Conservation (phyloP, 306 rosid species). For the Astragalus membranaceus region DNA sequence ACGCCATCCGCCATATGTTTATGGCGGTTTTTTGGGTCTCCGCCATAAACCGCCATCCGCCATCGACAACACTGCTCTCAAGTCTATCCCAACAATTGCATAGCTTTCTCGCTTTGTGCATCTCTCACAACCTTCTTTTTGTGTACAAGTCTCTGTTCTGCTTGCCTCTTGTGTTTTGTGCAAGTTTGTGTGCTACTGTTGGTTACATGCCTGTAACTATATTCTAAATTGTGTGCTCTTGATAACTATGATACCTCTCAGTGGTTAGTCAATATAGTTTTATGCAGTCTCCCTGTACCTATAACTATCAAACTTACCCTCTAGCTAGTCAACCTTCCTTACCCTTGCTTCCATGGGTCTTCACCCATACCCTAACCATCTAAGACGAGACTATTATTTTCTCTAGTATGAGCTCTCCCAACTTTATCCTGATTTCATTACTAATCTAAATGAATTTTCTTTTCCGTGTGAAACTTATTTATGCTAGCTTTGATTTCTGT, state of each 20-base stretch:
- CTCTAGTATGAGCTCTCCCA: neutral
- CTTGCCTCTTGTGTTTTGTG: no score
- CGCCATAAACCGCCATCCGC: no score
- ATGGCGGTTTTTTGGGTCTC: no score
- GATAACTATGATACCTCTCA: neutral
- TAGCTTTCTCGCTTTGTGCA: no score
- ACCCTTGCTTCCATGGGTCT: neutral
- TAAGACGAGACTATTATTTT: neutral
- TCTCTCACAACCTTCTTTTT: no score
- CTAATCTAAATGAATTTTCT: neutral
- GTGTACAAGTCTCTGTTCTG: no score
- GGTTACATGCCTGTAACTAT: no score
- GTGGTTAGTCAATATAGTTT: neutral
- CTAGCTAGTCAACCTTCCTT: neutral
- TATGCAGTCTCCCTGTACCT: neutral
- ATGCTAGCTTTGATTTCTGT: slow-evolving; percentile 22
- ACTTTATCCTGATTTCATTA: neutral
- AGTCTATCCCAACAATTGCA: no score
- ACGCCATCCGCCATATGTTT: no score
- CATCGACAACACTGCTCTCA: no score
- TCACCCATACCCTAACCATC: neutral
- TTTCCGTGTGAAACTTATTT: slow-evolving; percentile 8
- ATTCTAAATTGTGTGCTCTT: neutral
- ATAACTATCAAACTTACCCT: neutral
- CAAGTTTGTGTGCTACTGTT: no score